phyloP scores from a whole-genome alignment of 164 flowering plant species.

The Sedum album region DNA sequence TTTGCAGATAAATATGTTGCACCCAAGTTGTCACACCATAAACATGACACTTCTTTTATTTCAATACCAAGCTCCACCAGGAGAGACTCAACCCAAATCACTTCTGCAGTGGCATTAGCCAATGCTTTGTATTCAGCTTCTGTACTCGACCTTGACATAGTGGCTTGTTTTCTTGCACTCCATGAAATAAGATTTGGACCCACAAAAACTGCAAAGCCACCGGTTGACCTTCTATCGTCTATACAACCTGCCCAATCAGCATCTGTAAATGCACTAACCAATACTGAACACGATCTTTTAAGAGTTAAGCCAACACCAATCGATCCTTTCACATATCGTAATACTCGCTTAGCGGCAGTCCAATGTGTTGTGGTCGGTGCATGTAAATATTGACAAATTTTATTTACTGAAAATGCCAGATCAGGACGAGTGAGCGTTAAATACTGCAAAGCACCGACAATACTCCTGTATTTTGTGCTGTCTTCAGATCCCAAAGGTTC shows the following conservation, averaged over 20 bases:
- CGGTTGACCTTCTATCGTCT: not conserved
- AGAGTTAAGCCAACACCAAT: too few species aligned
- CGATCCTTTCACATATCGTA: too few species aligned
- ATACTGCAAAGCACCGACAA: too few species aligned
- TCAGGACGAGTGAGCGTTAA: too few species aligned
- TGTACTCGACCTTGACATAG: too few species aligned
- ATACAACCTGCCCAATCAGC: conserved; percentile 5
- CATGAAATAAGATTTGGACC: not conserved
- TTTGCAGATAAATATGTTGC: too few species aligned
- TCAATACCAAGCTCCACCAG: not conserved
- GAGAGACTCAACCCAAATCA: not conserved
- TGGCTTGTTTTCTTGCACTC: not conserved
- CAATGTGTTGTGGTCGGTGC: not conserved
- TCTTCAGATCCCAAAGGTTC: too few species aligned
- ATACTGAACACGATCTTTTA: too few species aligned
- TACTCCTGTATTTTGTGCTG: too few species aligned
- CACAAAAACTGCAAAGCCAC: not conserved
- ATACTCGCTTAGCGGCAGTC: too few species aligned
- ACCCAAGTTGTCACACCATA: too few species aligned
- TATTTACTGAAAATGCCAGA: not conserved
- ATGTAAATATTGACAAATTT: not conserved
- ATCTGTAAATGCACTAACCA: not conserved
- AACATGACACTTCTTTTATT: not conserved
- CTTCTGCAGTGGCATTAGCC: not conserved
- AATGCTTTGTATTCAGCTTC: not conserved